A percentile compares a stretch with the other conserved stretches of the same genome.
These are phyloP conservation scores for Puccinia brachypodii DNA, from an alignment of 1,284 basidiomycete genomes.

Conservation along the genomic window DNA sequence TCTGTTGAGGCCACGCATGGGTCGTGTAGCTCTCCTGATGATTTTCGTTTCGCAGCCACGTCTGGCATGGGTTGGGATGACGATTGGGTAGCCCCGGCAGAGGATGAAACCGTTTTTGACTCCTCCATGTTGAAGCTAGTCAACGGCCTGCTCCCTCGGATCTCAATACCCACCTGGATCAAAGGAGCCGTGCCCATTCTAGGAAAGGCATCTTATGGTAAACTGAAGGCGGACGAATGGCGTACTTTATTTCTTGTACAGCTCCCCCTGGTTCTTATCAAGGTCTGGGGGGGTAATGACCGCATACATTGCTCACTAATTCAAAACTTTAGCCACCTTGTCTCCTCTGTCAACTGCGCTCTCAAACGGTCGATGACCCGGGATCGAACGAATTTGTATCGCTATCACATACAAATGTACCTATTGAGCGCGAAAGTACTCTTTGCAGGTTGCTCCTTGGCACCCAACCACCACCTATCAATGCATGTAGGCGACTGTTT, in stretches of 20 bases:
- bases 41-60: not conserved
- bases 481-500: slow-evolving; percentile 29
- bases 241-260: slow-evolving; percentile 7
- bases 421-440: not conserved
- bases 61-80: not conserved
- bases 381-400: not conserved
- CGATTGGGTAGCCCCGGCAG: not conserved
- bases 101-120: not conserved
- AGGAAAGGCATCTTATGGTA: not conserved
- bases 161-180: not conserved
- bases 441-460: not conserved
- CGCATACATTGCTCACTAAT: not conserved
- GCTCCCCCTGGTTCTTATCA: not conserved
- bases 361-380: not conserved
- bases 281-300: not conserved
- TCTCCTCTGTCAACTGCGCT: not conserved
- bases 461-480: slow-evolving; percentile 35
- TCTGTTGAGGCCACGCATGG: no score
- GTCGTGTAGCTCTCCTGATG: no score
- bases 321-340: slow-evolving; percentile 15
- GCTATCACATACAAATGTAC: not conserved
- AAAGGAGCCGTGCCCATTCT: not conserved
- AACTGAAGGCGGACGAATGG: not conserved
- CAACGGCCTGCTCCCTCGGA: not conserved
- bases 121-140: not conserved